These are phyloP conservation scores for Saxophila tyrrhenica DNA, from an alignment of 495 filamentous ascomycete genomes.

Conservation along the genomic window DNA sequence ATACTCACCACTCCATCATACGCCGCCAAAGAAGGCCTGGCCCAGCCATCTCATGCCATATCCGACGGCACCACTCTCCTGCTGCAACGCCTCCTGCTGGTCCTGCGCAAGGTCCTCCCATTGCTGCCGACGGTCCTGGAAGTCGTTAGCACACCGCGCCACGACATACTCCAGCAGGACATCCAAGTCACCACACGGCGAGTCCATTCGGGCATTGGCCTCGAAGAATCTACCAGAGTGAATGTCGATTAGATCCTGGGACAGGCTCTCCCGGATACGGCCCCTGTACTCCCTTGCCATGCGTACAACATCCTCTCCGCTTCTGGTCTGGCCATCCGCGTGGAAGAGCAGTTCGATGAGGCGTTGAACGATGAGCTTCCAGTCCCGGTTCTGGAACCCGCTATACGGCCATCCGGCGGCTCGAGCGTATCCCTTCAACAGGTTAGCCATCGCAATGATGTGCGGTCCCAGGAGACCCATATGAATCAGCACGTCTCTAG, in stretches of 20 bases:
- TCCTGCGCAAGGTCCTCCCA: not conserved
- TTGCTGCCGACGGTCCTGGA: not conserved
- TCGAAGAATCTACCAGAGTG: not conserved
- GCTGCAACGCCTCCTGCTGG: not conserved
- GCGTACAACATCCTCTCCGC: not conserved
- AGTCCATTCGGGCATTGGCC: not conserved
- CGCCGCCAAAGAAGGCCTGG: not conserved
- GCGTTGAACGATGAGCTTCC: not conserved
- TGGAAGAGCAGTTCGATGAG: not conserved
- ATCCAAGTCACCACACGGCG: not conserved
- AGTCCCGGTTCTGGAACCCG: not conserved
- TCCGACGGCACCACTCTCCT: not conserved
- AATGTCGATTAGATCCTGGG: not conserved
- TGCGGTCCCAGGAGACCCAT: not conserved
- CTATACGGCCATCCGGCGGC: not conserved
- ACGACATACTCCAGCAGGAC: not conserved
- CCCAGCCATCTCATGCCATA: not conserved
- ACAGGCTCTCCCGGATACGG: not conserved
- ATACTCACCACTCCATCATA: not conserved
- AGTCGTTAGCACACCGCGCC: not conserved
- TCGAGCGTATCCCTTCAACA: not conserved
- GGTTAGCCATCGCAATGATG: not conserved
- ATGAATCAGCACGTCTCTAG: not conserved
- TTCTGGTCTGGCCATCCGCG: not conserved
- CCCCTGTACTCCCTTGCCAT: not conserved